These are phyloP conservation scores for Mycena alexandri DNA, from an alignment of 768 basidiomycete species.

Conservation along the genomic window DNA sequence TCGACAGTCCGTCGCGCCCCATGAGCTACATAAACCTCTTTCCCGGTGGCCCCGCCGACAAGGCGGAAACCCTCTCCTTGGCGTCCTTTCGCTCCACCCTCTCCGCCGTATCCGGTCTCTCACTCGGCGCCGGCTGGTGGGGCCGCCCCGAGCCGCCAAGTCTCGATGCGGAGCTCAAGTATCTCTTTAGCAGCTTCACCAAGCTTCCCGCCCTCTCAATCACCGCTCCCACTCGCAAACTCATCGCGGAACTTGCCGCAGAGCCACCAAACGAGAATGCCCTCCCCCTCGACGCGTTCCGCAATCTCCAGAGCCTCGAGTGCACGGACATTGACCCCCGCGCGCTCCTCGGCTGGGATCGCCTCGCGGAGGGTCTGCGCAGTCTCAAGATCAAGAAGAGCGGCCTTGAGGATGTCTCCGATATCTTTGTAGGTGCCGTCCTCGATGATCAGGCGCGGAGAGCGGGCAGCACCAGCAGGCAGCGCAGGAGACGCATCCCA, in stretches of 20 bases:
- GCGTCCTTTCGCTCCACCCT: constrained; percentile 82
- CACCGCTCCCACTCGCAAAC: constrained; percentile 70
- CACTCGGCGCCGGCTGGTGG: constrained; percentile 84
- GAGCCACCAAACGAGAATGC: constrained; percentile 82
- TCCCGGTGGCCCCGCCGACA: constrained; percentile 58
- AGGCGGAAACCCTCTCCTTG: constrained; percentile 80
- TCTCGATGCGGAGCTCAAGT: constrained; percentile 83
- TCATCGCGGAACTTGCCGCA: constrained; percentile 75
- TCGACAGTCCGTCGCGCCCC: constrained; percentile 81
- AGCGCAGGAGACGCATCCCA: constrained; percentile 60
- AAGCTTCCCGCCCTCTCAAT: constrained; percentile 86
- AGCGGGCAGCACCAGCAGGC: constrained; percentile 64
- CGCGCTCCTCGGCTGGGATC: constrained; percentile 86
- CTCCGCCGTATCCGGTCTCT: constrained; percentile 81
- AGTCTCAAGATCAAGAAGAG: constrained; percentile 84
- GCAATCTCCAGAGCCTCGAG: constrained; percentile 82
- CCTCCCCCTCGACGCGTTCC: constrained; percentile 87
- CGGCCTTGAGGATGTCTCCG: constrained; percentile 84
- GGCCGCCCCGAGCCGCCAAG: constrained; percentile 65
- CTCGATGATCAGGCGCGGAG: constrained; percentile 80
- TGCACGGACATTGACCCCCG: constrained; percentile 88
- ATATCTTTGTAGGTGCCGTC: constrained; percentile 84
- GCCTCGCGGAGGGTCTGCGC: constrained; percentile 74
- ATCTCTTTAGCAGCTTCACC: constrained; percentile 91
- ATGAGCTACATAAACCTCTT: constrained; percentile 80